These are phyloP conservation scores for Senecio squalidus DNA, from an alignment of 140 eudicot genomes.

Conservation along the genomic window DNA sequence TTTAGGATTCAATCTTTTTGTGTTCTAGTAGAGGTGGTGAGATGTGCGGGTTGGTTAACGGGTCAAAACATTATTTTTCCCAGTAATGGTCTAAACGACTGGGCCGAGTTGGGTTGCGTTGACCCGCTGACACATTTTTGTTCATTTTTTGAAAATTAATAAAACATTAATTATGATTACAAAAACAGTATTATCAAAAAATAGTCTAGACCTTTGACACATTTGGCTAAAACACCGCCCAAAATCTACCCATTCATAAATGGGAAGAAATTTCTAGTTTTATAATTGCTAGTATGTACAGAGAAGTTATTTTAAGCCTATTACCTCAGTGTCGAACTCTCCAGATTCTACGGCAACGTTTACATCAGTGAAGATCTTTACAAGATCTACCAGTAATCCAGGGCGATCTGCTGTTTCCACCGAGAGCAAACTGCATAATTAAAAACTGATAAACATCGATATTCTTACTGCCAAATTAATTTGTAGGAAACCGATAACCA, in stretches of 20 bases:
- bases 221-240: not conserved
- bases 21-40: not conserved
- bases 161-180: not conserved
- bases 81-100: not conserved
- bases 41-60: not conserved
- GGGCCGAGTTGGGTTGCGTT: not conserved
- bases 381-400: constrained; percentile 89
- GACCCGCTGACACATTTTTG: not conserved
- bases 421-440: constrained; percentile 57
- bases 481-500: not conserved
- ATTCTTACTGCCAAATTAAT: not conserved
- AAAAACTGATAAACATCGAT: not conserved
- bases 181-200: not conserved
- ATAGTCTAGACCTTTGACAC: not conserved
- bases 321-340: constrained; percentile 89
- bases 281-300: not conserved
- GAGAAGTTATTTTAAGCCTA: not conserved
- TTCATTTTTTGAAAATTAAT: not conserved
- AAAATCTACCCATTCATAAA: not conserved
- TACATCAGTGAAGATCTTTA: constrained; percentile 64
- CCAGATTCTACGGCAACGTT: constrained; percentile 81
- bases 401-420: constrained; percentile 90
- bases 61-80: not conserved
- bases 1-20: constrained; percentile 12
- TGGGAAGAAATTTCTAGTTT: not conserved